Evolutionary conservation across 805 yeast genomes (phyloP), one percentile per base, ranked within the genome.

Genomic region (Yamadazyma scolyti): DNA sequence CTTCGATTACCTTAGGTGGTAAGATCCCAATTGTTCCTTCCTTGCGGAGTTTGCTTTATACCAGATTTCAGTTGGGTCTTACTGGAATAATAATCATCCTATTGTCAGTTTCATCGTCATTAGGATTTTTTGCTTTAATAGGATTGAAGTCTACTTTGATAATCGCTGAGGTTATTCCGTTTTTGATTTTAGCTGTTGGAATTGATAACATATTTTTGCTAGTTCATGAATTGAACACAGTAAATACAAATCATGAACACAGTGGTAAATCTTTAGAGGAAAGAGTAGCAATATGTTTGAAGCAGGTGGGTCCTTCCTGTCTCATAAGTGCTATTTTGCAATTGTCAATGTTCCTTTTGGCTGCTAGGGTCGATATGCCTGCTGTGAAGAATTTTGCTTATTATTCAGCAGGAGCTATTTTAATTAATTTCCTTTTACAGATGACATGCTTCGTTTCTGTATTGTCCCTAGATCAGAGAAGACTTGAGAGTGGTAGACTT

Each of bases 141-240:
- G 94, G 93, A 0, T 58, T 89, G 28, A 86, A 84, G 48, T 84
- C 95, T 0, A 90, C 97, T 0, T 64, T 90, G 25, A 89, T 90
- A 42, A 87, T 90, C 35, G 97, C 97, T 2, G 97, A 93, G 54
- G 98, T 90, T 5, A 90, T 90, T 20, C 97, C 97, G 7, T 90
- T 90, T 50, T 64, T 90, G 47, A 83, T 90, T 9, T 66, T 90
- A 36, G 98, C 98, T 0, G 80, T 90, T 34, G 98, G 98, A n/a
- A 87, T 90, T 16, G 98, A 90, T 58, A 90, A 90, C 53, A 84
- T 90, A 16, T 93, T 89, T 50, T 62, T 90, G 42, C 75, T 90
- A 13, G 81, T 87, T 1, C 89, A 89, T 51, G 95, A 88, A 48
- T 64, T 85, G 28, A 74, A 78, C 25, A 58, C 68, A 12, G 71